These are phyloP conservation scores for Castanea crenata DNA, from an alignment of 306 rosid species.

Conservation along the genomic window DNA sequence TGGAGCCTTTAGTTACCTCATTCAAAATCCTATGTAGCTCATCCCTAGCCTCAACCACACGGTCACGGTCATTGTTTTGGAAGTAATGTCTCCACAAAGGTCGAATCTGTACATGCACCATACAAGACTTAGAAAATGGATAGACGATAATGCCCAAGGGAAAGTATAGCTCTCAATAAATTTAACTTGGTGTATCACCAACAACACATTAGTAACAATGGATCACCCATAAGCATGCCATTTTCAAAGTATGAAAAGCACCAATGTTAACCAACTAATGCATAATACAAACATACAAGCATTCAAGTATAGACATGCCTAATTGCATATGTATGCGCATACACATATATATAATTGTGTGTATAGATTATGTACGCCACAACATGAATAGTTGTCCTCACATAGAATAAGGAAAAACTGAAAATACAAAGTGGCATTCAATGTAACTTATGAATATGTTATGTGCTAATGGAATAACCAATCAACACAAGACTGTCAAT, in stretches of 20 bases:
- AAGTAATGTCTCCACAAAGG: conserved; percentile 54
- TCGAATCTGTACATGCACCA: conserved; percentile 34
- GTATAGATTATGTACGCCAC: background rate
- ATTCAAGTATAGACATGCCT: too few species aligned
- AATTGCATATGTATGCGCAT: too few species aligned
- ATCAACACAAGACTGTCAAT: conserved; percentile 26
- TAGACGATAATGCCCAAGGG: background rate
- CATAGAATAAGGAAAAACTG: background rate
- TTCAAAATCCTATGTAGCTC: conserved; percentile 61
- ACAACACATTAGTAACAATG: background rate
- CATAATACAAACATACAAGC: background rate
- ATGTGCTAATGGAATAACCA: conserved; percentile 3
- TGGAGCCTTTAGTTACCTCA: conserved; percentile 35
- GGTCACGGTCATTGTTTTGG: conserved; percentile 46
- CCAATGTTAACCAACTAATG: background rate
- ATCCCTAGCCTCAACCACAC: conserved; percentile 56
- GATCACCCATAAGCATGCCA: background rate
- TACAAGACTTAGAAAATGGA: background rate
- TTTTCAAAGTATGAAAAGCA: too few species aligned
- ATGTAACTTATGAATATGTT: conserved; percentile 30
- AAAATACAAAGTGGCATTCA: background rate
- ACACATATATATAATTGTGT: background rate
- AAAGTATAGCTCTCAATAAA: background rate
- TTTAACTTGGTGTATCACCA: background rate
- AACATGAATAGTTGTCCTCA: too few species aligned